Base-by-base conservation (phyloP, 2,329 filamentous ascomycete species). In the Moelleriella libera region DNA sequence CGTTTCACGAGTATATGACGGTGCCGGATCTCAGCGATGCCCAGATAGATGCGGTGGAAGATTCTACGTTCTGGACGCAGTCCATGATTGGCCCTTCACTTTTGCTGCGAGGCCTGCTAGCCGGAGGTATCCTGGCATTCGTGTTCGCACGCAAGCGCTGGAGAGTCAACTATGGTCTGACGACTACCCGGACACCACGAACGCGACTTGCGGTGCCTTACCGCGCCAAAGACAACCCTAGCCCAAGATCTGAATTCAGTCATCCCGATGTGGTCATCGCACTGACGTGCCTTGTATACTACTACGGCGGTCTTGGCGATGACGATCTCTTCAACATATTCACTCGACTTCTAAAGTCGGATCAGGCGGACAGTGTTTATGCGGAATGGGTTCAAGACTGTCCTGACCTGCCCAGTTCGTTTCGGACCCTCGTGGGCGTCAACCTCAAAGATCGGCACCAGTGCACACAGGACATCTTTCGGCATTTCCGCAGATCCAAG, bases 161-260 rank as follows among this genome's bases (percentile, higher is more conserved):
- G 74, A 60, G 71, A 2, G 79, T 84, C 0, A 71, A 82, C 48
- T 85, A 77, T 50, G 80, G 80, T 0, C 63, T 75, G 0, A 69
- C 76, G 53, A 48, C 53, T 0, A 53, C 48, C 0, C 57, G 75
- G 6, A 31, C 30, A 5, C 47, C 47, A 43, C 11, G 8, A 1
- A 75, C 70, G 0, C 63, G 58, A 45, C 66, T 83, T 0, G 73
- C 74, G 0, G 75, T 84, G 0, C 80, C 78, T 0, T 84, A 72
- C 51, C 66, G 67, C 7, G 77, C 76, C 0, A 83, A 83, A 48
- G 78, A 79, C 45, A 69, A 53, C 3, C 79, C 78, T 0, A 65
- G 73, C 0, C 59, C 67, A 0, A 66, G 74, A 3, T 72, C 78
- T 0, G 78, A 83, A 51, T 83, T 80, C 54, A 78, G 76, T 10